Evolutionary conservation across 208 protist species (phyloP), one percentile per base, ranked within the genome.

Genomic region (Angomonas desouzai): DNA sequence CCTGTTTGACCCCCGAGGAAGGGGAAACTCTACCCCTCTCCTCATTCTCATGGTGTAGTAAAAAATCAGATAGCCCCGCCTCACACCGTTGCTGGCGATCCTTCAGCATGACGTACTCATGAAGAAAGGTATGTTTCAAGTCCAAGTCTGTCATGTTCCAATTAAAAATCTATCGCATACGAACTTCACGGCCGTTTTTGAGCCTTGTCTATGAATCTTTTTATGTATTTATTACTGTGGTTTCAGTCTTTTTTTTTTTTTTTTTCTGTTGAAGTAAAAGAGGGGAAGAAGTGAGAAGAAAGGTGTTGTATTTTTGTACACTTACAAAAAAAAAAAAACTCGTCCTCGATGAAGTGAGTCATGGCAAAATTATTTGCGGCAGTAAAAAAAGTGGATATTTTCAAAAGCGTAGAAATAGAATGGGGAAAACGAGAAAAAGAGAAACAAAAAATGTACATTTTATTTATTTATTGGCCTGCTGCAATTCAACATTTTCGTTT

Each of bases 121-220:
- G 20, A 51, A 51, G 45, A 51, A 51, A 51, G 18, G 45, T 51
- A 23, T 51, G 45, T 23, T 23, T 13, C 45, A 51, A 27, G 45
- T 23, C 45, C 6, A 3, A 9, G 6, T 51, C 45, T 16, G 45
- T 23, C 10, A 40, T 40, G 6, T 40, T 13, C 13, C 9, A 13
- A 40, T 18, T 40, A 18, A 13, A n/a, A 40, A 40, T 40, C 36
- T 40, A 40, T 40, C 6, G 36, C 36, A 40, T 40, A 40, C n/a
- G n/a, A n/a, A n/a, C n/a, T n/a, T n/a, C n/a, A n/a, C n/a, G n/a
- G n/a, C n/a, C n/a, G n/a, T n/a, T n/a, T n/a, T n/a, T n/a, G n/a
- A n/a, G n/a, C n/a, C n/a, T n/a, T n/a, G n/a, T n/a, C n/a, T n/a
- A n/a, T n/a, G n/a, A n/a, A n/a, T n/a, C n/a, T n/a, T n/a, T n/a